A percentile compares a stretch with the other conserved stretches of the same genome.
Evolutionary conservation across 352 stramenopile genomes (phyloP).

Genomic region (Phytophthora fragariae): DNA sequence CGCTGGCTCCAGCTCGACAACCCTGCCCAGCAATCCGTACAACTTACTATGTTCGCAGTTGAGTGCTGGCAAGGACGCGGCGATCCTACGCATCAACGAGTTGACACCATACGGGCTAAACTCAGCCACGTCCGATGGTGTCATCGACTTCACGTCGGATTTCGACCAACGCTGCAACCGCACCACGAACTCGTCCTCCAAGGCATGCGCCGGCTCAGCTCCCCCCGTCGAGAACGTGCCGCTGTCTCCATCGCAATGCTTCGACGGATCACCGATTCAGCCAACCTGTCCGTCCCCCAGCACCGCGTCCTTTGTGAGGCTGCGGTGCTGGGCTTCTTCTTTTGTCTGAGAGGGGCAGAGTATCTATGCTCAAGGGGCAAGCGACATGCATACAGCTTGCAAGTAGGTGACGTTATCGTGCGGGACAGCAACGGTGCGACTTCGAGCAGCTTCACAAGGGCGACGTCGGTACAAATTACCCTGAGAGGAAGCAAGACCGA

Average conservation of each 20-base stretch:
- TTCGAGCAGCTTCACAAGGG: not conserved
- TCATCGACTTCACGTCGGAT: not conserved
- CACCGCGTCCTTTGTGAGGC: not conserved
- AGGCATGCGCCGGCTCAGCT: not conserved
- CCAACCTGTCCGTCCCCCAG: not conserved
- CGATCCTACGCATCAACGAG: not conserved
- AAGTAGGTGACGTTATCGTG: not conserved
- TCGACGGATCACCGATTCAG: not conserved
- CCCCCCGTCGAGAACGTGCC: not conserved
- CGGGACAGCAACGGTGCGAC: not conserved
- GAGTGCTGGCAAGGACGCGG: not conserved
- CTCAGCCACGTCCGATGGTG: not conserved
- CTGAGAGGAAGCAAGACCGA: not conserved
- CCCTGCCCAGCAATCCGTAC: not conserved
- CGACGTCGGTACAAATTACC: not conserved
- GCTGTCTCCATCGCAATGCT: not conserved
- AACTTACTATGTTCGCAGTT: not conserved
- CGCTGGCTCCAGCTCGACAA: not conserved
- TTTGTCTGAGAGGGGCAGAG: not conserved
- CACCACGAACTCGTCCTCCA: not conserved
- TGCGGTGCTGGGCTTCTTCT: constrained; percentile 2
- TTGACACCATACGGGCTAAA: not conserved
- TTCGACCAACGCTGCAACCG: not conserved
- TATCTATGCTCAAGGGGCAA: not conserved
- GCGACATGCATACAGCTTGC: not conserved